phyloP scores from a whole-genome alignment of 768 basidiomycete species.

The Pluteus cervinus region DNA sequence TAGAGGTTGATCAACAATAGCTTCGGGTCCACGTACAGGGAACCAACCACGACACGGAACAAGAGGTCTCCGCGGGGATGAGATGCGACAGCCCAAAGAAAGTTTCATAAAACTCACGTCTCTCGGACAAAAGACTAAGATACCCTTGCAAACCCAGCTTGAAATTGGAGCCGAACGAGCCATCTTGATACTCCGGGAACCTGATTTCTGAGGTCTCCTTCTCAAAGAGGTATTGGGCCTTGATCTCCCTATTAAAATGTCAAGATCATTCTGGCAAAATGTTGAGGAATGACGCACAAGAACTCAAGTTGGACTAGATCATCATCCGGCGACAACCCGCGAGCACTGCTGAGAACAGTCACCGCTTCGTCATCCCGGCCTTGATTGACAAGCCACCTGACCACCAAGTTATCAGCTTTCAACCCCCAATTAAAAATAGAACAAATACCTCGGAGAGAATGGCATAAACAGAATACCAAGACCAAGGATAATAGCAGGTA shows the following conservation, averaged over 20 bases:
- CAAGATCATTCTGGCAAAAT: background rate
- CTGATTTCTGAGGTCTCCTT: slow-evolving; percentile 50
- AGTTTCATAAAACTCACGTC: slow-evolving; percentile 25
- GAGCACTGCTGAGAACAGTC: slow-evolving; percentile 52
- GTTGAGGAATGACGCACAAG: slow-evolving; percentile 37
- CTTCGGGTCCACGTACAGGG: slow-evolving; percentile 30
- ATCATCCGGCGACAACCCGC: slow-evolving; percentile 46
- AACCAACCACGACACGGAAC: slow-evolving; percentile 56
- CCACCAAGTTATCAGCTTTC: background rate
- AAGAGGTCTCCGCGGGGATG: too few species aligned
- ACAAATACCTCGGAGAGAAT: slow-evolving; percentile 59
- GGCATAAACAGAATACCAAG: slow-evolving; percentile 73
- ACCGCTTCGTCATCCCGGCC: slow-evolving; percentile 74
- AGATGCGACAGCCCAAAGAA: background rate
- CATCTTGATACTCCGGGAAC: slow-evolving; percentile 64
- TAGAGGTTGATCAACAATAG: background rate
- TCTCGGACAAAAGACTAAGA: slow-evolving; percentile 49
- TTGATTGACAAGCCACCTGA: slow-evolving; percentile 70
- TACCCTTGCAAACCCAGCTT: slow-evolving; percentile 59
- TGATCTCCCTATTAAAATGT: slow-evolving; percentile 48
- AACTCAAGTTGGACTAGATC: slow-evolving; percentile 72
- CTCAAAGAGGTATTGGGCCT: slow-evolving; percentile 70
- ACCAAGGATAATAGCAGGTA: slow-evolving; percentile 67
- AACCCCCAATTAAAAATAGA: background rate
- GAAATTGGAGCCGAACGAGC: slow-evolving; percentile 47